Percentiles rank a stretch among this genome's conserved stretches.
phyloP scores from a whole-genome alignment of 2,329 filamentous ascomycete genomes.

The Orbilia oligospora region DNA sequence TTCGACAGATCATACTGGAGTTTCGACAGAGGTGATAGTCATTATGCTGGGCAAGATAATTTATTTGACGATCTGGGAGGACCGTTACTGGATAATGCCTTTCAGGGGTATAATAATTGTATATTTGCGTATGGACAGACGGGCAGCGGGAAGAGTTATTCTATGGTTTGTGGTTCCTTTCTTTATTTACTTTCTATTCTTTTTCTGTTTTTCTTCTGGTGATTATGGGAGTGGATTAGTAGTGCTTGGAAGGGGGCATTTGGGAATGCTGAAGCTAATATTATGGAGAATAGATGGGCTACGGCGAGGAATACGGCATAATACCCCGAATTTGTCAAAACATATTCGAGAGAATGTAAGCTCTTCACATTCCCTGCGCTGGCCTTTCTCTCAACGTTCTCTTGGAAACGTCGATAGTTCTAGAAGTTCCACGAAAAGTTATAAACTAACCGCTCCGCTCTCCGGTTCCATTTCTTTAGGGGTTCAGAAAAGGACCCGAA shows the following conservation, averaged over 20 bases:
- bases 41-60: slow-evolving; percentile 88
- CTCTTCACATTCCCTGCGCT: slow-evolving; percentile 48
- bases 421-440: slow-evolving; percentile 5
- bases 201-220: neutral
- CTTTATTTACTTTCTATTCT: neutral
- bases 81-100: slow-evolving; percentile 96
- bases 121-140: slow-evolving; percentile 99
- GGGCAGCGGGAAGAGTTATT: slow-evolving; percentile 98
- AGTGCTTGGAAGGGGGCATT: neutral
- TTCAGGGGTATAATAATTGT: slow-evolving; percentile 99
- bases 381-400: neutral
- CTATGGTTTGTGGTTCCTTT: slow-evolving; percentile 72
- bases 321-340: slow-evolving; percentile 97
- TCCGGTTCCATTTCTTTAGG: slow-evolving; percentile 63
- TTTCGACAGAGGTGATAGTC: slow-evolving; percentile 83
- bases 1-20: slow-evolving; percentile 99
- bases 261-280: slow-evolving; percentile 38
- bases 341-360: slow-evolving; percentile 89
- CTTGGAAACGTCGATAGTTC: slow-evolving; percentile 10
- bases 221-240: neutral
- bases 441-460: slow-evolving; percentile 14
- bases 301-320: slow-evolving; percentile 93
- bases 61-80: slow-evolving; percentile 89
- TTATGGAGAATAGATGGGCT: slow-evolving; percentile 80
- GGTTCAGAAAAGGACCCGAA: slow-evolving; percentile 79